Evolutionary conservation across 139 green algal genomes (phyloP).

Genomic region (Chloropicon primus): DNA sequence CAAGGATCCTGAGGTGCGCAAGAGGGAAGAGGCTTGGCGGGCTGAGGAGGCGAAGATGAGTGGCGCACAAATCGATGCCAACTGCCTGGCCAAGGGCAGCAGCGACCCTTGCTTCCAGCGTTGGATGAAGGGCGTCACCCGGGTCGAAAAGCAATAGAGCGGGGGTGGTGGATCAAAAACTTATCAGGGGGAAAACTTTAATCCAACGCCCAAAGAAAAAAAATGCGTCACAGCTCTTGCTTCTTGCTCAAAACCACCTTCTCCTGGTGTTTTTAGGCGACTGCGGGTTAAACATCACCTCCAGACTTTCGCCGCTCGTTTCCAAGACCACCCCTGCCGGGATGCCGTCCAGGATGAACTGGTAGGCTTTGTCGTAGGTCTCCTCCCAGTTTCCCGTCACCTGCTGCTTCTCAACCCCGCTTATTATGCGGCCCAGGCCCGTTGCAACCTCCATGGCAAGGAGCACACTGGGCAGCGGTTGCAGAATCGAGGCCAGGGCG

Average conservation of each 20-base stretch:
- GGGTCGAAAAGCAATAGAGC: background rate
- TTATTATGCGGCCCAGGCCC: background rate
- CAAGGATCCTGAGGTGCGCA: constrained; percentile 5
- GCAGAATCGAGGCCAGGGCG: background rate
- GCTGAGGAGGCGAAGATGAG: background rate
- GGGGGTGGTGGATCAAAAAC: no score
- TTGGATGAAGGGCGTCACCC: background rate
- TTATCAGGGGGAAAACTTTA: no score
- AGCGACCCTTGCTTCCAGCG: constrained; percentile 8
- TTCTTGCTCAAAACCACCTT: background rate
- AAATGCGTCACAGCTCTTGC: background rate
- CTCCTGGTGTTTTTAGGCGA: background rate
- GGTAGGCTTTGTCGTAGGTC: background rate
- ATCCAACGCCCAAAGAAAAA: no score
- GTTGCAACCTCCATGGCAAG: background rate
- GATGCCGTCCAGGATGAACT: background rate
- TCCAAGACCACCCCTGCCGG: background rate
- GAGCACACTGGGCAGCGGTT: background rate
- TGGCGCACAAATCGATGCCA: background rate
- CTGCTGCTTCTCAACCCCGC: background rate
- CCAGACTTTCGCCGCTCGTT: background rate
- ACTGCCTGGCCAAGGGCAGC: background rate
- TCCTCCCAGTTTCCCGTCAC: background rate
- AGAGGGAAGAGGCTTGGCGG: constrained; percentile 2
- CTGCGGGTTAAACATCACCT: background rate